Evolutionary conservation across 2,329 filamentous ascomycete species (phyloP).

Genomic region (Aspergillus niger): DNA sequence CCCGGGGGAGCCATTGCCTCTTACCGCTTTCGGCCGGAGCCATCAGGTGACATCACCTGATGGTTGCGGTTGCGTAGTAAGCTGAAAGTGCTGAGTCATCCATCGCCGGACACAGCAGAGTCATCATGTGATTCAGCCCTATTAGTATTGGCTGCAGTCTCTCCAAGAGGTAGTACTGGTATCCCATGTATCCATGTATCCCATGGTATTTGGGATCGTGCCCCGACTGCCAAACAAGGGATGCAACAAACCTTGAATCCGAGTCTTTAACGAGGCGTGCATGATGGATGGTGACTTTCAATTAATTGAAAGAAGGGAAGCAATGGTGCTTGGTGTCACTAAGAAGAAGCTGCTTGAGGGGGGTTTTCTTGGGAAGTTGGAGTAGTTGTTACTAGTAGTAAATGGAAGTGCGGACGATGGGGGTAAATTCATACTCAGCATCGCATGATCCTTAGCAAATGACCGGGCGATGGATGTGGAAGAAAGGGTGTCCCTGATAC

Average conservation of each 20-base stretch:
- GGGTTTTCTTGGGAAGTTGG: background rate
- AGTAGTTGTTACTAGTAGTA: background rate
- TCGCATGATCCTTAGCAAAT: constrained; percentile 3
- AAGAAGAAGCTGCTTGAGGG: background rate
- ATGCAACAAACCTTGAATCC: too few relatives aligned
- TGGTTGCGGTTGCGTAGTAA: background rate
- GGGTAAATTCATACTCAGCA: background rate
- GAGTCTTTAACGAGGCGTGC: too few relatives aligned
- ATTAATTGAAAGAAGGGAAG: too few relatives aligned
- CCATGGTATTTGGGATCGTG: background rate
- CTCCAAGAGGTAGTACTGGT: background rate
- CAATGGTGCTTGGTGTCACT: background rate
- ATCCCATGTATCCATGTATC: background rate
- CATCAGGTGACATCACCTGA: constrained; percentile 18
- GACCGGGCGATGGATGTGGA: background rate
- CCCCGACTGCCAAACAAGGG: background rate
- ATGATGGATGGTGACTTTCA: too few relatives aligned
- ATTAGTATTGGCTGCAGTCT: background rate
- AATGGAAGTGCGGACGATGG: background rate
- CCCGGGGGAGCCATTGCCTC: constrained; percentile 2
- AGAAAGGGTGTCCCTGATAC: background rate
- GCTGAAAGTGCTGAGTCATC: constrained; percentile 3
- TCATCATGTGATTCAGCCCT: constrained; percentile 22
- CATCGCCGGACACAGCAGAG: background rate
- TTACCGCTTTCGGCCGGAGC: constrained; percentile 12